Base-by-base conservation (phyloP, 495 filamentous ascomycete genomes). In the Hypoxylon lenormandii region DNA sequence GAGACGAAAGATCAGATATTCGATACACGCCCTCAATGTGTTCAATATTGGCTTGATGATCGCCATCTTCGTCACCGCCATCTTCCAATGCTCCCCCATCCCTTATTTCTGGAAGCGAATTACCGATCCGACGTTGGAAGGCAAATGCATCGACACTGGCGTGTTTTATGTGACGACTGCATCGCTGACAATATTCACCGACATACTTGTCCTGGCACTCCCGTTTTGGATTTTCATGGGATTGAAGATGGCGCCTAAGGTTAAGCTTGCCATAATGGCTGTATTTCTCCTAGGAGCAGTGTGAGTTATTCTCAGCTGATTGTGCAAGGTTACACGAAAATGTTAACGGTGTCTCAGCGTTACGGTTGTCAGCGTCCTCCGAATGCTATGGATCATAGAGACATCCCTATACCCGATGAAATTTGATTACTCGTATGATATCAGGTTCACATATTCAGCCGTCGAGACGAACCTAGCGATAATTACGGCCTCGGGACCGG, bases 31-130 rank as follows among this genome's bases (percentile, higher is more conserved):
- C 79, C 83, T 80, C 67, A 84, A 87, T 52, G 70, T 74, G 4
- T 76, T 85, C 64, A 86, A 86, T 33, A 72, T 88, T 13, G 75
- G 72, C 0, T 79, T 86, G 54, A 85, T 85, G 74, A 72, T 88
- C 55, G 79, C 79, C 11, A 80, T 86, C 7, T 83, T 88, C 52
- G 77, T 89, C 16, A 84, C 82, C 45, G 84, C 84, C 28, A 77
- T 87, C n/a, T 82, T 89, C 49, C 88, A 90, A 66, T 88, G 85
- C 68, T 74, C 73, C 0, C 84, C 85, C 0, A 73, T 86, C 21
- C 64, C 77, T 6, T 83, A 79, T 64, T 83, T 84, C 69, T 87
- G 82, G 83, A 13, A 72, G 43, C 68, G 68, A 12, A 62, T 71
- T 2, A 61, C 45, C 6, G 70, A 84, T 43, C 65, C 65, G 0